Percentiles rank a stretch among this genome's conserved stretches.
Conservation (phyloP, 2,329 filamentous ascomycete genomes). For the Scedosporium aurantiacum region DNA sequence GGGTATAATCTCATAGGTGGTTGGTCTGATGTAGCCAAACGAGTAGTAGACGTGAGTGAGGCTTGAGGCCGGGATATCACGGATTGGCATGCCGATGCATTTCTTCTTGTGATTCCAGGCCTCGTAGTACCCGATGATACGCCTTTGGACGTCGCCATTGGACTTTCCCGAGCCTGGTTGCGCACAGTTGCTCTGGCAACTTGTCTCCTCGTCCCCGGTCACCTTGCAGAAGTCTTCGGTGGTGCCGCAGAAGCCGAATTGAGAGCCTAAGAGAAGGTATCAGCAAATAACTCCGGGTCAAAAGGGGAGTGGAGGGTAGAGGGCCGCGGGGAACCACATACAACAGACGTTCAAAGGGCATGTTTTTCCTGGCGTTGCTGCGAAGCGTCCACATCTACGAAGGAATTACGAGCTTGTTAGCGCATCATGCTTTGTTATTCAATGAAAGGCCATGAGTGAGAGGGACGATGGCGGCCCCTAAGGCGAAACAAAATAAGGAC, state of each 20-base stretch:
- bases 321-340: too few species aligned
- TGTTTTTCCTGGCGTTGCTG: conserved; percentile 12
- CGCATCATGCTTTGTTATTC: too few species aligned
- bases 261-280: too few species aligned
- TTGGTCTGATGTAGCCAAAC: conserved; percentile 23
- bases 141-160: conserved; percentile 10
- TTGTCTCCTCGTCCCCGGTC: conserved; percentile 3
- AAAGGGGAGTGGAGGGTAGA: too few species aligned
- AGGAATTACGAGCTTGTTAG: too few species aligned
- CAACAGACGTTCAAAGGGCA: conserved; percentile 24
- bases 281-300: too few species aligned
- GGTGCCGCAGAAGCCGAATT: conserved; percentile 15
- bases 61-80: conserved; percentile 11
- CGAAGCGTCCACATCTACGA: conserved; percentile 20
- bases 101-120: conserved; percentile 13
- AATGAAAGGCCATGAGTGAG: too few species aligned
- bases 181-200: conserved; percentile 13
- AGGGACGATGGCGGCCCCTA: too few species aligned
- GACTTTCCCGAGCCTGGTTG: conserved; percentile 6
- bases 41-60: conserved; percentile 20
- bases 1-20: conserved; percentile 15
- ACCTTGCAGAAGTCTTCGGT: conserved; percentile 10
- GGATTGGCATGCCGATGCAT: conserved; percentile 8
- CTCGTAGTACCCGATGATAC: conserved; percentile 23
- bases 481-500: too few species aligned